These are phyloP conservation scores for Monosporozyma aerobia DNA, from an alignment of 805 yeast species.

Conservation along the genomic window DNA sequence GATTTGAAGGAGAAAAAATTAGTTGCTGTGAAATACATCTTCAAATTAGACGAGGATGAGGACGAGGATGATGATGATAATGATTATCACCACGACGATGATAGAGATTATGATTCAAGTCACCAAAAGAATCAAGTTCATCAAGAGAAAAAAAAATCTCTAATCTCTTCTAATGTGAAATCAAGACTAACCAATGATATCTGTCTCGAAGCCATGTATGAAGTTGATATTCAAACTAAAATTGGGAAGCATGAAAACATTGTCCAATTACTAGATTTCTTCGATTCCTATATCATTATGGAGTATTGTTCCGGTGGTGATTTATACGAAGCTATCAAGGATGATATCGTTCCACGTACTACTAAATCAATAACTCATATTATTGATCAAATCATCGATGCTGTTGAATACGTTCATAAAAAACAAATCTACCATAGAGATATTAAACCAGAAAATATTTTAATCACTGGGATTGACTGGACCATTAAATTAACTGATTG, in stretches of 20 bases:
- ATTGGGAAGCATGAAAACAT: slow-evolving; percentile 52
- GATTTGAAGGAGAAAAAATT: slow-evolving; percentile 44
- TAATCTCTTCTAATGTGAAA: slow-evolving; percentile 29
- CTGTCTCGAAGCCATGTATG: slow-evolving; percentile 55
- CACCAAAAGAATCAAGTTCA: slow-evolving; percentile 18
- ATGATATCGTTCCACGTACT: slow-evolving; percentile 46
- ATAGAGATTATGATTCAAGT: slow-evolving; percentile 13
- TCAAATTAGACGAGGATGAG: slow-evolving; percentile 41
- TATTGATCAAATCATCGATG: slow-evolving; percentile 55
- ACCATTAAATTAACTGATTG: slow-evolving; percentile 61
- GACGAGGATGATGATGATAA: slow-evolving; percentile 13
- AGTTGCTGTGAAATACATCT: slow-evolving; percentile 82
- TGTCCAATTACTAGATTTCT: slow-evolving; percentile 50
- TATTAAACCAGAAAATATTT: slow-evolving; percentile 69
- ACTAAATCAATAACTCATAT: slow-evolving; percentile 43
- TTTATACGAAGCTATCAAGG: slow-evolving; percentile 67
- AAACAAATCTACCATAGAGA: slow-evolving; percentile 72
- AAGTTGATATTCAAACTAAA: slow-evolving; percentile 53
- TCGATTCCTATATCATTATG: slow-evolving; percentile 62
- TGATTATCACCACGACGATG: slow-evolving; percentile 7
- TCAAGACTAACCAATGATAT: slow-evolving; percentile 33
- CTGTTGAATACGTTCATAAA: slow-evolving; percentile 66
- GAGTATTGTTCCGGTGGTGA: slow-evolving; percentile 88
- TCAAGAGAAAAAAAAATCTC: slow-evolving; percentile 24
- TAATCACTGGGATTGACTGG: slow-evolving; percentile 46